Evolutionary conservation across 2,329 filamentous ascomycete species (phyloP).

Genomic region (Polytolypa hystricis): DNA sequence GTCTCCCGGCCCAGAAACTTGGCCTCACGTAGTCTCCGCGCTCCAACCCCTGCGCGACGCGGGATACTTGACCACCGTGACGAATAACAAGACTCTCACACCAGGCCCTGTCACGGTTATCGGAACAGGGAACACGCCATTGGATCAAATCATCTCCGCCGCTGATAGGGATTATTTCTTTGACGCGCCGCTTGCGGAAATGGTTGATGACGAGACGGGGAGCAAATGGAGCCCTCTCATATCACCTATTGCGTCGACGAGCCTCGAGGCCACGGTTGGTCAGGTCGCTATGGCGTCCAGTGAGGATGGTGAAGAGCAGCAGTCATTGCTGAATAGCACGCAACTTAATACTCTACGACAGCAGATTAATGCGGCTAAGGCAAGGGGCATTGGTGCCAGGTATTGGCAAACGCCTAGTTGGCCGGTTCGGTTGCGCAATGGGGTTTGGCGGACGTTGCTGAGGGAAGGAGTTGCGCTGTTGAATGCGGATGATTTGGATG

Average conservation of each 20-base stretch:
- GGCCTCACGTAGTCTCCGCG: constrained; percentile 44
- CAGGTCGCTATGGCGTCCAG: constrained; percentile 17
- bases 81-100: constrained; percentile 34
- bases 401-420: constrained; percentile 55
- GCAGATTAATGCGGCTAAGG: constrained; percentile 45
- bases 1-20: constrained; percentile 45
- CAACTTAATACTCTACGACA: constrained; percentile 41
- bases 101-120: constrained; percentile 48
- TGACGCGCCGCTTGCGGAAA: constrained; percentile 43
- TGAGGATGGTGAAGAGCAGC: constrained; percentile 20
- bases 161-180: constrained; percentile 47
- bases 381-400: constrained; percentile 46
- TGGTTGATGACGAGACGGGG: constrained; percentile 29
- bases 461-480: constrained; percentile 50
- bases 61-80: constrained; percentile 43
- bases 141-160: constrained; percentile 37
- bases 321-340: constrained; percentile 16
- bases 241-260: constrained; percentile 44
- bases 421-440: constrained; percentile 48
- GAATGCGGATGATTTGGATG: constrained; percentile 54
- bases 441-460: constrained; percentile 47
- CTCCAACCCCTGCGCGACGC: constrained; percentile 45
- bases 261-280: constrained; percentile 36
- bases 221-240: constrained; percentile 40
- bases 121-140: constrained; percentile 48